Percentiles rank a stretch among this genome's conserved stretches.
Evolutionary conservation across 768 basidiomycete genomes (phyloP).

Genomic region (Mycena vulgaris): DNA sequence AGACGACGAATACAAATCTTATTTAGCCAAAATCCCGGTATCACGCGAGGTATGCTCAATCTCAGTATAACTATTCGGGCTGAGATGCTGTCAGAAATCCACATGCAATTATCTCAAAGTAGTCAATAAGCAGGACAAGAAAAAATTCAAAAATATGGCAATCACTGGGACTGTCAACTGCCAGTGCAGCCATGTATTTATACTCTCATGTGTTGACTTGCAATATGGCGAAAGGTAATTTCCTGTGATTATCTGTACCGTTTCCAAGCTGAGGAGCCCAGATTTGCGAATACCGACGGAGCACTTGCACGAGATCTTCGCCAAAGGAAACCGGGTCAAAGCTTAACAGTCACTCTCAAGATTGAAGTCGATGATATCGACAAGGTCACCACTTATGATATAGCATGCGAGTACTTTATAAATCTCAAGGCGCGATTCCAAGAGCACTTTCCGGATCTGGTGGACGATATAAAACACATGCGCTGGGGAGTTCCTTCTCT

Average conservation of each 20-base stretch:
- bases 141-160: too few species aligned
- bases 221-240: too few species aligned
- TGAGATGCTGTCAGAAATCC: slow-evolving; percentile 38
- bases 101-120: slow-evolving; percentile 40
- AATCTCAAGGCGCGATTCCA: slow-evolving; percentile 27
- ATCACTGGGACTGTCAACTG: too few species aligned
- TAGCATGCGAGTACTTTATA: slow-evolving; percentile 34
- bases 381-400: too few species aligned
- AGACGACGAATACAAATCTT: too few species aligned
- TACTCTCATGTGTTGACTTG: too few species aligned
- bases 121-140: slow-evolving; percentile 41
- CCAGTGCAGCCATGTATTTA: too few species aligned
- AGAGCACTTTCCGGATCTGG: slow-evolving; percentile 28
- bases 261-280: too few species aligned
- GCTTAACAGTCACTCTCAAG: background rate
- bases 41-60: slow-evolving; percentile 18
- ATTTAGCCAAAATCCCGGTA: slow-evolving; percentile 21
- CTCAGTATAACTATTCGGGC: too few species aligned
- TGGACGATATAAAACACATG: slow-evolving; percentile 16
- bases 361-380: slow-evolving; percentile 12
- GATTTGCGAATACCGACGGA: slow-evolving; percentile 32
- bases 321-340: background rate
- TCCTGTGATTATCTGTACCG: too few species aligned
- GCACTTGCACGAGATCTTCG: slow-evolving; percentile 29
- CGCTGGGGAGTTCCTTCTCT: slow-evolving; percentile 35